These are phyloP conservation scores for Gaeumannomyces tritici DNA, from an alignment of 2,329 filamentous ascomycete species.

Conservation along the genomic window DNA sequence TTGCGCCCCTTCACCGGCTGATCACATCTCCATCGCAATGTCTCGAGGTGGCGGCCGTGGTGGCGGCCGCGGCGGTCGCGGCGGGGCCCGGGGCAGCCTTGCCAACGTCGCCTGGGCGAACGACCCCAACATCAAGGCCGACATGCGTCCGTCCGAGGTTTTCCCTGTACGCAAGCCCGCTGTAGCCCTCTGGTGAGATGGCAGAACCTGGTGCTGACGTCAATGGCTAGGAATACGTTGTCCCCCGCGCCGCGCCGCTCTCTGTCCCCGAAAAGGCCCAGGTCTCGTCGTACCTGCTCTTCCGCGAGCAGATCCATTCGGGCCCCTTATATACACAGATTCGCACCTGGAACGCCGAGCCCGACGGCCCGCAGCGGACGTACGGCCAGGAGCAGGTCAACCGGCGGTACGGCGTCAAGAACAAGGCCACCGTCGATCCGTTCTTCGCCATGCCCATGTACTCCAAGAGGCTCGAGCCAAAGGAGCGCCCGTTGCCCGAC, in stretches of 20 bases:
- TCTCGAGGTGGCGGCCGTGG: slow-evolving; percentile 28
- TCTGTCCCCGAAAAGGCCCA: slow-evolving; percentile 32
- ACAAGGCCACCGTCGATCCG: slow-evolving; percentile 45
- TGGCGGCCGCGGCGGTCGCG: slow-evolving; percentile 39
- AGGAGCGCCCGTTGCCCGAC: slow-evolving; percentile 44
- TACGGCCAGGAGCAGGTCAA: slow-evolving; percentile 53
- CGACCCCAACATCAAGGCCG: slow-evolving; percentile 36
- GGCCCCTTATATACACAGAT: slow-evolving; percentile 47
- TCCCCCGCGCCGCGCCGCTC: slow-evolving; percentile 35
- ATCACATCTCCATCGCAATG: slow-evolving; percentile 24
- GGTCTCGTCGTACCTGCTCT: slow-evolving; percentile 42
- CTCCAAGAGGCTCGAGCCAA: slow-evolving; percentile 42
- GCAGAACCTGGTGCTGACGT: not conserved
- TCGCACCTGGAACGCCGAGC: slow-evolving; percentile 30
- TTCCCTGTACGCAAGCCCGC: slow-evolving; percentile 36
- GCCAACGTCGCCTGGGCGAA: slow-evolving; percentile 40
- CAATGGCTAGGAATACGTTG: slow-evolving; percentile 34
- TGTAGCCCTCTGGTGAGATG: not conserved
- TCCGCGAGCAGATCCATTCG: slow-evolving; percentile 46
- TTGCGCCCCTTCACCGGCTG: not conserved
- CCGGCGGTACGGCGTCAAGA: slow-evolving; percentile 43
- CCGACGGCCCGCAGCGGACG: slow-evolving; percentile 24
- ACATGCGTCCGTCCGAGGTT: slow-evolving; percentile 47
- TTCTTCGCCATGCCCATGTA: slow-evolving; percentile 51
- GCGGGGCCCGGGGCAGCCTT: slow-evolving; percentile 20